Evolutionary conservation across 345 rosid genomes (phyloP).

Genomic region (Gossypium sturtianum): DNA sequence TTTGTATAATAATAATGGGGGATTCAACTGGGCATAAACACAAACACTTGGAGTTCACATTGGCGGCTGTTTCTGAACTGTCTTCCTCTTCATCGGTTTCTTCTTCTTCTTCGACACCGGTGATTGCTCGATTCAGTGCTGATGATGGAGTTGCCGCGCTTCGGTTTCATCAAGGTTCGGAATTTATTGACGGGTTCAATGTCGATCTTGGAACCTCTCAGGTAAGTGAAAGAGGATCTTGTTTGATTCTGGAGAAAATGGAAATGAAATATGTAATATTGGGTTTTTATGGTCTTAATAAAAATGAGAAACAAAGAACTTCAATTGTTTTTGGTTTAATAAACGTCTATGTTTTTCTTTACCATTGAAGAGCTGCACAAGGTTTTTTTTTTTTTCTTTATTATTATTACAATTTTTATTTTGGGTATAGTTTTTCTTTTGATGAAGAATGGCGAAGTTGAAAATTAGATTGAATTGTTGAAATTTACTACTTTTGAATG

Average conservation of each 20-base stretch:
- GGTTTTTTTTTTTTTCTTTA: no score
- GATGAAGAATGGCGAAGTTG: no score
- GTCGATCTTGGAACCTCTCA: constrained; percentile 46
- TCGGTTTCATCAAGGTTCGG: constrained; percentile 36
- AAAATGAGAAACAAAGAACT: no score
- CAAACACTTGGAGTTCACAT: constrained; percentile 40
- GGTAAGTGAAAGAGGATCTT: constrained; percentile 25
- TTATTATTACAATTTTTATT: no score
- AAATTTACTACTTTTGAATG: no score
- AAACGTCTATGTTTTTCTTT: neutral
- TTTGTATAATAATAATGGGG: constrained; percentile 25
- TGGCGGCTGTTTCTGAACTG: constrained; percentile 54
- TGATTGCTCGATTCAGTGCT: constrained; percentile 46
- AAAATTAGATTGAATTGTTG: no score
- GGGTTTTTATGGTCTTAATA: neutral
- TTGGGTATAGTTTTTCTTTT: no score
- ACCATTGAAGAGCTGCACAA: neutral
- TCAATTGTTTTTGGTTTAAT: no score
- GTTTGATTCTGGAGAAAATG: neutral
- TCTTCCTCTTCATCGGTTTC: constrained; percentile 26
- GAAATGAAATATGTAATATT: neutral
- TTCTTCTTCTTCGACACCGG: constrained; percentile 30
- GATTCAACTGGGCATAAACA: constrained; percentile 25
- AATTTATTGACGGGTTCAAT: constrained; percentile 27
- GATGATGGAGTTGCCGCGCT: constrained; percentile 50